Conservation (phyloP, 108 stramenopile species). For the Pseudonitzschia multistriata region DNA sequence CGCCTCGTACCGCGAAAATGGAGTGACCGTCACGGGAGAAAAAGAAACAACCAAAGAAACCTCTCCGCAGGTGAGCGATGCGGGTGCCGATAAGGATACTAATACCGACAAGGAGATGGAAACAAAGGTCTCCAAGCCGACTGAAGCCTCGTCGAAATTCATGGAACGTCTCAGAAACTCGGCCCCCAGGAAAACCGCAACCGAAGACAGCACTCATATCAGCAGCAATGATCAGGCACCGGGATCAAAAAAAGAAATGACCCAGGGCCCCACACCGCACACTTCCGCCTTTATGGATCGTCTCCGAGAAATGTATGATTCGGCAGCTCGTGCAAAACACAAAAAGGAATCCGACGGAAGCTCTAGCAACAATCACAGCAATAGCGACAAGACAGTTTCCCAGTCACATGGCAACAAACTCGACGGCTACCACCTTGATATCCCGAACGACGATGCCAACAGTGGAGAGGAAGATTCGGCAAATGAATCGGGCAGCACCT, state of each 20-base stretch:
- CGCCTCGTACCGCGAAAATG: slow-evolving; percentile 36
- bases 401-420: background rate
- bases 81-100: slow-evolving; percentile 15
- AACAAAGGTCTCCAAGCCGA: background rate
- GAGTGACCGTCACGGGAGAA: slow-evolving; percentile 4
- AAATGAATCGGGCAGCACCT: background rate
- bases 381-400: background rate
- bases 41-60: slow-evolving; percentile 18
- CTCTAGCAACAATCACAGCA: slow-evolving; percentile 4
- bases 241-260: background rate
- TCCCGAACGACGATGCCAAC: slow-evolving; percentile 4
- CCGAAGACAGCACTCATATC: background rate
- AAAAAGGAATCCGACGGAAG: slow-evolving; percentile 6
- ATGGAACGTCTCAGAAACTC: slow-evolving; percentile 14
- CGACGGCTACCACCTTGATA: slow-evolving; percentile 32
- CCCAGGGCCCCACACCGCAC: slow-evolving; percentile 33
- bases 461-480: background rate
- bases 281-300: slow-evolving; percentile 65
- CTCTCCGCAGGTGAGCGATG: slow-evolving; percentile 9
- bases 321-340: slow-evolving; percentile 55
- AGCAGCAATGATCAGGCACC: background rate
- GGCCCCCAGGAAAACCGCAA: background rate
- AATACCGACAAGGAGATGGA: background rate
- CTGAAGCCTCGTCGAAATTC: background rate
- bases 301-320: slow-evolving; percentile 55